Base-by-base conservation (phyloP, 2,329 filamentous ascomycete genomes). In the Exophiala dermatitidis region DNA sequence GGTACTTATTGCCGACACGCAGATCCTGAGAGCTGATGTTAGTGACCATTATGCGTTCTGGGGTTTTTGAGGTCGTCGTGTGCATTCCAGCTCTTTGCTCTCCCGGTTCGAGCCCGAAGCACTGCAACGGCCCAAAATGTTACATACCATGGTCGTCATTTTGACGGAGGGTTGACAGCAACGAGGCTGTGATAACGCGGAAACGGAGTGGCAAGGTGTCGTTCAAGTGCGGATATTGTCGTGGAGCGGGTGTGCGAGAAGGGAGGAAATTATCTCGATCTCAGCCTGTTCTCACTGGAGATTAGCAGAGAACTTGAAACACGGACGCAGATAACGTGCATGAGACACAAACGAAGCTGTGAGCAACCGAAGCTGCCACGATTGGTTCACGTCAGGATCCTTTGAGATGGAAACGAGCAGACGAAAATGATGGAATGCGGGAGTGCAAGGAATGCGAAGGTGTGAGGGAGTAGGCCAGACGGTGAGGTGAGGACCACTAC, bases 1-100 rank as follows among this genome's bases (percentile, higher is more conserved):
- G 90, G 83, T 98, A 98, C 71, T 98, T 97, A 74, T 97, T 97
- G 74, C 93, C 93, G 75, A 98, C 93, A 69, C 93, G 90, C 67
- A 98, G 84, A 83, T 98, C 93, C 91, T 97, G 67, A 48, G 30
- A 45, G 31, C 31, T 8, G 5, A 42, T 33, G 47, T 58, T 29
- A 58, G 56, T 50, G 40, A 28, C 41, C 38, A 29, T 37, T 10
- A 19, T 38, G 28, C 40, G 19, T 19, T 19, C 29, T 34, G 10
- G 31, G 32, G 19, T 49, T 7, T 32, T n/a, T 26, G 34, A 38
- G 12, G 50, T 40, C 28, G 6, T 19, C 37, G 8, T 42, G 19
- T 34, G 40, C 9, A n/a, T 8, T 50, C 53, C 45, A 52, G 38
- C 46, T 52, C 45, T 54, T 47, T 12, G 32, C 42, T 44, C n/a